Base-by-base conservation (phyloP, 805 yeast species). In the Candida piceae region DNA sequence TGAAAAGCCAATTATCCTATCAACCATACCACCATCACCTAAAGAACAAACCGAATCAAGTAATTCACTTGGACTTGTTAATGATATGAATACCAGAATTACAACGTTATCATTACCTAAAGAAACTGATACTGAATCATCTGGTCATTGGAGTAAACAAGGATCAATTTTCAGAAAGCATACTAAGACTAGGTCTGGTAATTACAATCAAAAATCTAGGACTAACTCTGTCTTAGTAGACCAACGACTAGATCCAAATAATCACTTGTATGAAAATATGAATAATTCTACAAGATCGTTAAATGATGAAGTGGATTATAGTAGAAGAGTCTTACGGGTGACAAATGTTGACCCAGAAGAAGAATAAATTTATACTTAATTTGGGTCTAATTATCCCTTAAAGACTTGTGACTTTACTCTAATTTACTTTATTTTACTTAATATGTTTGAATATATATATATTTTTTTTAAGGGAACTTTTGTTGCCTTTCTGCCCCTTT, bases 211-310 rank as follows among this genome's bases (percentile, higher is more conserved):
- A 5, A 24, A 24, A 5, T 5, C 7, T 10, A 28, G 33, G 16
- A 21, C 43, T 9, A 45, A 50, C 12, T 33, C 46, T 28, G 50
- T 53, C 15, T 57, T 59, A 35, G 75, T 75, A n/a, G 85, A 78
- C 56, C 80, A 73, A 48, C 57, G 85, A 29, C 55, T 79, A 37
- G 84, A 79, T 45, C 84, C 84, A 5, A 59, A 65, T 36, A 68
- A 68, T 31, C 64, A 75, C 62, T 67, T 69, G 42, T 65, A 72
- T 67, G 66, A 69, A 62, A 72, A 69, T 35, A 53, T 63, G 31
- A 53, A 53, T 35, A 67, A 65, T 24, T 69, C 77, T 7, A 57
- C 64, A 30, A 59, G 68, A 31, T 64, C 74, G 23, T 50, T 78
- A 24, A 73, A 67, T 15, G 84, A 78, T 50, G 73, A 78, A 39